A percentile compares a stretch with the other conserved stretches of the same genome.
phyloP scores from a whole-genome alignment of 805 yeast genomes.

The Starmerella asiatica region DNA sequence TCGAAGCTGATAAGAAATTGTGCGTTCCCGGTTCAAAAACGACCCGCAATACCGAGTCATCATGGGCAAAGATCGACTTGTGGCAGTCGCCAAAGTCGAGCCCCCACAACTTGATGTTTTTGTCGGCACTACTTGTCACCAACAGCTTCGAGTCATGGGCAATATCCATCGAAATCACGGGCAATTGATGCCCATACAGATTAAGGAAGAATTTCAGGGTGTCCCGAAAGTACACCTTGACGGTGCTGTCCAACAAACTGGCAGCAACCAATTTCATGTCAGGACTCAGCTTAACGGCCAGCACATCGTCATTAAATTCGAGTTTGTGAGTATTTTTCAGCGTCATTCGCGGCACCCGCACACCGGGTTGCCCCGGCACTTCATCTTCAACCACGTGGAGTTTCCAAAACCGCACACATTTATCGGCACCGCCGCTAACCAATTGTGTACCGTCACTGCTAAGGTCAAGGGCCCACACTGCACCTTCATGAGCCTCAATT shows the following conservation, averaged over 20 bases:
- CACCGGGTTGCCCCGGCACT: conserved; percentile 49
- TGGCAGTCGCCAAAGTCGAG: conserved; percentile 98
- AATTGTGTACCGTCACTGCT: conserved; percentile 73
- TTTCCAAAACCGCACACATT: conserved; percentile 79
- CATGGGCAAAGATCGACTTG: conserved; percentile 90
- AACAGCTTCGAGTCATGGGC: conserved; percentile 77
- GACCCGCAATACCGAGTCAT: conserved; percentile 86
- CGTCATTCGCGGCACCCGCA: conserved; percentile 39
- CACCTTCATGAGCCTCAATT: conserved; percentile 62
- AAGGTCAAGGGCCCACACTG: conserved; percentile 84
- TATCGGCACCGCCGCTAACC: conserved; percentile 91
- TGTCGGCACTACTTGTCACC: conserved; percentile 91
- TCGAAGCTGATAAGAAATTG: conserved; percentile 77
- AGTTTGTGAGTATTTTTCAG: conserved; percentile 65
- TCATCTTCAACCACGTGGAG: conserved; percentile 50
- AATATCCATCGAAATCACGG: conserved; percentile 84
- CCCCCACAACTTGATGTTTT: conserved; percentile 97
- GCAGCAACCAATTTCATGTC: conserved; percentile 67
- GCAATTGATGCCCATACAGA: conserved; percentile 90
- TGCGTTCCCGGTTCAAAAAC: conserved; percentile 74
- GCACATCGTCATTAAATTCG: conserved; percentile 74
- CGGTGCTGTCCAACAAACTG: conserved; percentile 84
- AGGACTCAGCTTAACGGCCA: conserved; percentile 67
- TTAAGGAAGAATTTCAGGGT: conserved; percentile 76
- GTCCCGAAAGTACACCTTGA: conserved; percentile 81